Evolutionary conservation across 805 yeast species (phyloP).

Genomic region (Torulaspora franciscae): DNA sequence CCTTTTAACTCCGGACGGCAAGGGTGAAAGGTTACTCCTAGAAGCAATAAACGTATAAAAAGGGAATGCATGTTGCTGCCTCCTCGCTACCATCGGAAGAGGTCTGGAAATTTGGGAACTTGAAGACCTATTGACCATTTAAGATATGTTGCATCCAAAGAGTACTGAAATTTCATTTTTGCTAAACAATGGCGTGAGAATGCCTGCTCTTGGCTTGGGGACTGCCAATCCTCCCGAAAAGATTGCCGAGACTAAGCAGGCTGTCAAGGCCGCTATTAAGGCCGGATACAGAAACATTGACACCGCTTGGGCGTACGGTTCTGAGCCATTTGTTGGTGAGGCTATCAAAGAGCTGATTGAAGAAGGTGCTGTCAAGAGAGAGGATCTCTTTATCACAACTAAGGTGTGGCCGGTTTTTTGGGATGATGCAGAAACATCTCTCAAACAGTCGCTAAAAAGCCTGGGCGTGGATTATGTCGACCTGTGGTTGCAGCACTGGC

Average conservation of each 20-base stretch:
- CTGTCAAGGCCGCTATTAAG: constrained; percentile 57
- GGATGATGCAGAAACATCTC: constrained; percentile 46
- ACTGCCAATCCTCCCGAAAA: constrained; percentile 52
- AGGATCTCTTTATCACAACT: constrained; percentile 65
- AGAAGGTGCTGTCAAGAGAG: constrained; percentile 45
- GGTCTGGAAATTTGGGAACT: neutral
- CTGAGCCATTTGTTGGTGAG: constrained; percentile 63
- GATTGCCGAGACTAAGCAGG: constrained; percentile 42
- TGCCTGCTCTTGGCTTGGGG: constrained; percentile 71
- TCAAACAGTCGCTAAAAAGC: constrained; percentile 53
- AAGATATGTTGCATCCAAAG: constrained; percentile 28
- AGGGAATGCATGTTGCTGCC: too few species aligned
- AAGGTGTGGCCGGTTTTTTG: constrained; percentile 63
- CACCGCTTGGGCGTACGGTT: constrained; percentile 65
- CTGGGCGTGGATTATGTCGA: constrained; percentile 73
- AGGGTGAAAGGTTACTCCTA: neutral
- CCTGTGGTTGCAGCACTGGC: constrained; percentile 76
- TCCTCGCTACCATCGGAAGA: too few species aligned
- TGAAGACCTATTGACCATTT: neutral
- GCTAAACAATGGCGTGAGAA: constrained; percentile 51
- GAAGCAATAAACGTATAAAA: too few species aligned
- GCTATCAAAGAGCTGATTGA: constrained; percentile 48
- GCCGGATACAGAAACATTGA: constrained; percentile 70
- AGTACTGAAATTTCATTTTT: constrained; percentile 40
- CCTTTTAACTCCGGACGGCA: neutral